These are phyloP conservation scores for Penicillium sp. DNA, from an alignment of 2,329 filamentous ascomycete species.

Conservation along the genomic window DNA sequence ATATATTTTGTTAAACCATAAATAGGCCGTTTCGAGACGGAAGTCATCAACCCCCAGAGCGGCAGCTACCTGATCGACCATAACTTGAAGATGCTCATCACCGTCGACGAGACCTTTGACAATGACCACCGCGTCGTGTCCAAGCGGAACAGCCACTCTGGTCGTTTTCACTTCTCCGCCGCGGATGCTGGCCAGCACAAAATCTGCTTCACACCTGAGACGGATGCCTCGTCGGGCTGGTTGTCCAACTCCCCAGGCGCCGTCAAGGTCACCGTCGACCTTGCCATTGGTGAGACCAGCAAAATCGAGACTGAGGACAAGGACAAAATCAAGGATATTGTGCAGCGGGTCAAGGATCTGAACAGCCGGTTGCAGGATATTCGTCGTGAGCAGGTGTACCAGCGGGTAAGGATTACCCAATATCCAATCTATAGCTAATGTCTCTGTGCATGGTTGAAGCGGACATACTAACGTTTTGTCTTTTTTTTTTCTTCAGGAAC, in stretches of 20 bases:
- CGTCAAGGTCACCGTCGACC: conserved; percentile 75
- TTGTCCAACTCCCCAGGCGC: conserved; percentile 62
- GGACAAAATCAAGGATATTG: conserved; percentile 81
- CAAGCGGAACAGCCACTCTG: conserved; percentile 64
- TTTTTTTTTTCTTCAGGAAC: conserved; percentile 55
- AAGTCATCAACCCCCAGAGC: conserved; percentile 67
- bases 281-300: conserved; percentile 89
- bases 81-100: conserved; percentile 75
- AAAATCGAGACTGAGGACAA: conserved; percentile 91
- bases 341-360: conserved; percentile 77
- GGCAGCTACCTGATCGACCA: conserved; percentile 63
- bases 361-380: conserved; percentile 82
- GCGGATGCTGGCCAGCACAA: conserved; percentile 91
- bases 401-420: conserved; percentile 55
- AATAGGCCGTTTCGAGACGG: conserved; percentile 72
- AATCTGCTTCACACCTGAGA: conserved; percentile 86
- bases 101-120: conserved; percentile 92
- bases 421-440: not conserved
- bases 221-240: conserved; percentile 62
- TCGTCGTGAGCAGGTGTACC: conserved; percentile 88
- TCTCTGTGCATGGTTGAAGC: not conserved
- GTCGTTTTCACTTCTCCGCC: conserved; percentile 91
- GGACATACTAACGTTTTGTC: not conserved
- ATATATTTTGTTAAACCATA: not conserved
- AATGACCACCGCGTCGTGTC: conserved; percentile 93